Base-by-base conservation (phyloP, 192 early-diverging fungal genomes). In the Backusella mclennaniae region DNA sequence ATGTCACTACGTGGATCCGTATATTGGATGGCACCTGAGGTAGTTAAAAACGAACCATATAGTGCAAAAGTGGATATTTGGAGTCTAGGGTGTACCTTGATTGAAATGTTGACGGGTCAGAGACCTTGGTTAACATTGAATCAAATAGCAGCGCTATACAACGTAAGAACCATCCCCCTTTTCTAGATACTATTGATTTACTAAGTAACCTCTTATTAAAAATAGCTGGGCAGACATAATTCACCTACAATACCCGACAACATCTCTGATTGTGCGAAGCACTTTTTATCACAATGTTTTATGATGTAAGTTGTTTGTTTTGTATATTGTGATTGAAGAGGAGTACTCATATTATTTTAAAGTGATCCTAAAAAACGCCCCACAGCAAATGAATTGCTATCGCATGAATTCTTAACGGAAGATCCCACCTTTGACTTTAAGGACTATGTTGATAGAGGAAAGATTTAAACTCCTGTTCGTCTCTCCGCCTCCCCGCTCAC, bases 41-140 rank as follows among this genome's bases (percentile, higher is more conserved):
- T 98, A 14, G 95, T 94, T 0, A 89, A 90, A 2, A 89, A 87
- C 19, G 89, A 93, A 38, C 93, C 90, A 15, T 98, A 99, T 75
- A 91, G 92, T 66, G 96, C 94, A 35, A 98, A 97, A 76, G 94
- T 96, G 1, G 98, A 99, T 82, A 95, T 99, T 66, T 99, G 98
- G 90, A 88, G 89, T 74, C 84, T 93, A 44, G 92, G 97, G 46
- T 98, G 97, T 75, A 82, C 96, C 1, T 93, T 96, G 2, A 81
- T 99, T 66, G 97, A 99, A 82, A 99, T 99, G 98, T 90, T 98
- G 80, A 94, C 96, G 23, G 96, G 96, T 17, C 87, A 93, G 41
- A 90, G 87, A 71, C 94, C 95, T 15, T 96, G 94, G 94, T 81
- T 85, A 26, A 71, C 81, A 33, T 82, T 84, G 26, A 80, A 82